Conservation (phyloP, 2,329 filamentous ascomycete species). For the Whalleya microplaca region DNA sequence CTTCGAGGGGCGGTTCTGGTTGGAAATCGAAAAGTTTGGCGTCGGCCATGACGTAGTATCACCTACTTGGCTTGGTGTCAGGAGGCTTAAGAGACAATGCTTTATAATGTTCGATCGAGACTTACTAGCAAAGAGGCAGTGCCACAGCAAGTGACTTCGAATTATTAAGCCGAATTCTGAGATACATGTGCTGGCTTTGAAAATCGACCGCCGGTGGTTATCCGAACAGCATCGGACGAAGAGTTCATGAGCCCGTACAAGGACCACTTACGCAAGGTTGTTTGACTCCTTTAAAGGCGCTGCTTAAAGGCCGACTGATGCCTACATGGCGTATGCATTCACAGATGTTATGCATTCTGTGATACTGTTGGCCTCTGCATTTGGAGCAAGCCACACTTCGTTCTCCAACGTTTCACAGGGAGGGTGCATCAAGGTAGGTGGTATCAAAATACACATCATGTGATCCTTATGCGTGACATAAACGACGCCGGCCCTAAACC, state of each 20-base stretch:
- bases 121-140: background rate
- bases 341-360: background rate
- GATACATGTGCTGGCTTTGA: background rate
- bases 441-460: slow-evolving; percentile 1
- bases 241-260: background rate
- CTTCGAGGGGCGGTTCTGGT: slow-evolving; percentile 1
- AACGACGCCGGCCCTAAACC: background rate
- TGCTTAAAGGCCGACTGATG: background rate
- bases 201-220: background rate
- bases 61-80: slow-evolving; percentile 3
- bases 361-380: no score
- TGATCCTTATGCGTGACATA: background rate
- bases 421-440: background rate
- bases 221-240: background rate
- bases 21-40: slow-evolving; percentile 1
- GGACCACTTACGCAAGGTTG: background rate
- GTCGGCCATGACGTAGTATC: background rate
- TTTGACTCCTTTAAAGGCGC: background rate
- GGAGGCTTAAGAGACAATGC: slow-evolving; percentile 4
- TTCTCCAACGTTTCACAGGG: slow-evolving; percentile 5
- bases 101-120: slow-evolving; percentile 1
- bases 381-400: slow-evolving; percentile 19
- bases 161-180: slow-evolving; percentile 4
- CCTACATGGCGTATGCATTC: background rate
- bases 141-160: background rate